Evolutionary conservation across 164 flowering plant genomes (phyloP).

Genomic region (Echeveria elegans): DNA sequence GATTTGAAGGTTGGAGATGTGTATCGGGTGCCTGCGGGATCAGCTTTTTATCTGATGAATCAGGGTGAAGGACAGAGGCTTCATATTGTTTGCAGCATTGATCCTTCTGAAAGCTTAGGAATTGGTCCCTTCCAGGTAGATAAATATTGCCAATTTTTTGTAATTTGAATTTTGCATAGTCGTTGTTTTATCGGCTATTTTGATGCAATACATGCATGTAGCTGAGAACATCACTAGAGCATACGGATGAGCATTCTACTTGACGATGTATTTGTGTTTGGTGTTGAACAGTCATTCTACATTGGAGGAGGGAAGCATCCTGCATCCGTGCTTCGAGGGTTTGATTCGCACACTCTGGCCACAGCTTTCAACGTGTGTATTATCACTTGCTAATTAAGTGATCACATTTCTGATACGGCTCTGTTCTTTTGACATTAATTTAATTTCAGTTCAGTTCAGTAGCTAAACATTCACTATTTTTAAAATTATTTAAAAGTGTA

Average conservation of each 20-base stretch:
- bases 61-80: constrained; percentile 60
- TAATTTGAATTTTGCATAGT: not conserved
- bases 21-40: constrained; percentile 72
- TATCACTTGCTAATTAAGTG: not conserved
- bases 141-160: not conserved
- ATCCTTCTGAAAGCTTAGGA: constrained; percentile 50
- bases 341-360: constrained; percentile 39
- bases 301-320: constrained; percentile 77
- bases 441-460: too few species aligned
- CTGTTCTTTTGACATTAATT: too few species aligned
- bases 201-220: not conserved
- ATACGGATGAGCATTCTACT: not conserved
- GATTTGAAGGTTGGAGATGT: constrained; percentile 55
- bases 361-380: constrained; percentile 73
- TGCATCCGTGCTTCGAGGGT: constrained; percentile 61
- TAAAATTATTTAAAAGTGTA: too few species aligned
- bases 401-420: too few species aligned
- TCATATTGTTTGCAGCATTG: constrained; percentile 67
- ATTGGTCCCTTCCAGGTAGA: constrained; percentile 45
- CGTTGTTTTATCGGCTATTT: too few species aligned
- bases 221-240: not conserved
- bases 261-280: not conserved
- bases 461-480: too few species aligned
- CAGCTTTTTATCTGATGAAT: constrained; percentile 69
- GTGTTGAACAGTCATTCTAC: constrained; percentile 61